Conservation (phyloP, 192 early-diverging fungal genomes). For the Kappamyces sp. region DNA sequence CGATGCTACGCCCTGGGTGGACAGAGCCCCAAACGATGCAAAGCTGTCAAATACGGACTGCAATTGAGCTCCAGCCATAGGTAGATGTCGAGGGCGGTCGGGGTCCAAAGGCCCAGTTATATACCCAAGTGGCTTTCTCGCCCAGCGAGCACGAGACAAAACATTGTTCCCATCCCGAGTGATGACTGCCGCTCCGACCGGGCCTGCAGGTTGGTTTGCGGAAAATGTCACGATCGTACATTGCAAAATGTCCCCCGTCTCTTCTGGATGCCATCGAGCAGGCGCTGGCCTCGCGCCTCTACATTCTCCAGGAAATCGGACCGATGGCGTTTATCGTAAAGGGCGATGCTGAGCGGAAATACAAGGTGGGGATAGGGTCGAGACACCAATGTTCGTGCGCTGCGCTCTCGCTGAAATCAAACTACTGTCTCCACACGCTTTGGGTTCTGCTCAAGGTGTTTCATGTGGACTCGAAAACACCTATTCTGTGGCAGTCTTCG, state of each 20-base stretch:
- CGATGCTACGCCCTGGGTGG: background rate
- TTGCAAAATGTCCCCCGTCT: conserved; percentile 27
- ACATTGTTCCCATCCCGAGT: too few relatives aligned
- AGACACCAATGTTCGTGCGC: background rate
- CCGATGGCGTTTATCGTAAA: conserved; percentile 41
- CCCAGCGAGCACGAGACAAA: too few relatives aligned
- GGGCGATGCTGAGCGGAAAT: conserved; percentile 24
- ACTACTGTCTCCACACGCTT: conserved; percentile 17
- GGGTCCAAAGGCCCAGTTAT: too few relatives aligned
- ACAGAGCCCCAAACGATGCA: conserved; percentile 1
- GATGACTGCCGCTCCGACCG: too few relatives aligned
- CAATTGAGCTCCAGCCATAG: conserved; percentile 2
- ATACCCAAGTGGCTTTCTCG: too few relatives aligned
- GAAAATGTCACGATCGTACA: too few relatives aligned
- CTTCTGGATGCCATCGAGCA: conserved; percentile 29
- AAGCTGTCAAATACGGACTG: conserved; percentile 3
- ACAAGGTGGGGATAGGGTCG: conserved; percentile 38
- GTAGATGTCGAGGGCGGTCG: too few relatives aligned
- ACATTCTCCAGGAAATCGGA: conserved; percentile 44
- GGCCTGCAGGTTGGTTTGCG: too few relatives aligned
- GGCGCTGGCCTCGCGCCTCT: conserved; percentile 28
- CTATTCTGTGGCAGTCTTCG: conserved; percentile 35
- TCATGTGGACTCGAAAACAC: conserved; percentile 24
- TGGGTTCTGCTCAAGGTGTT: conserved; percentile 50
- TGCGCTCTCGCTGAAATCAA: background rate